Evolutionary conservation across 106 monocot genomes (phyloP).

Genomic region (Gastrodia elata): DNA sequence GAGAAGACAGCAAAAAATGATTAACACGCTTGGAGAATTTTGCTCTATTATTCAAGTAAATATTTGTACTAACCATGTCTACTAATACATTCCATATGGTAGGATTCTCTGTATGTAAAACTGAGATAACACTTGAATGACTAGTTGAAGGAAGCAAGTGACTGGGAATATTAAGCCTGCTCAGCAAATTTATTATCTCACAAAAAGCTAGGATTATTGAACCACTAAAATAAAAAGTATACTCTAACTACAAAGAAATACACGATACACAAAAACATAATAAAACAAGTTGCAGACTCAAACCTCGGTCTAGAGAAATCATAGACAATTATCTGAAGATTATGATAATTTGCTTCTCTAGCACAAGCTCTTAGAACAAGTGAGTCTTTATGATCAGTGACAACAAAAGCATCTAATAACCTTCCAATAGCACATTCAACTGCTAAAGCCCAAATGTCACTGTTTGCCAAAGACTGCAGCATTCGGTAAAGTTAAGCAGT

Average conservation of each 20-base stretch:
- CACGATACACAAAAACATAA: not conserved
- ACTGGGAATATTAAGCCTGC: slow-evolving; percentile 66
- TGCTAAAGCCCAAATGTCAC: slow-evolving; percentile 75
- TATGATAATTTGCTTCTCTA: slow-evolving; percentile 70
- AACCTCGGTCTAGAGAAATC: slow-evolving; percentile 84
- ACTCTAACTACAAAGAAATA: not conserved
- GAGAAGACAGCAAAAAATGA: not conserved
- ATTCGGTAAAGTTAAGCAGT: slow-evolving; percentile 8
- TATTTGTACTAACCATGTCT: slow-evolving; percentile 64
- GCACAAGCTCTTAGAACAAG: slow-evolving; percentile 72
- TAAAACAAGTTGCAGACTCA: slow-evolving; percentile 4
- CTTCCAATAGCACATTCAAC: slow-evolving; percentile 77
- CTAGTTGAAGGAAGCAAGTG: slow-evolving; percentile 68
- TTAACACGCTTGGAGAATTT: not conserved
- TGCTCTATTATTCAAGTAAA: not conserved
- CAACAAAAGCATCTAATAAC: slow-evolving; percentile 89
- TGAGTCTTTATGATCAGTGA: slow-evolving; percentile 75
- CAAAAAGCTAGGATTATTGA: not conserved
- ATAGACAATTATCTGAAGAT: slow-evolving; percentile 88
- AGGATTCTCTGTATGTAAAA: slow-evolving; percentile 68
- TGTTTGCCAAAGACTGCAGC: slow-evolving; percentile 56
- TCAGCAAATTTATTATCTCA: slow-evolving; percentile 7
- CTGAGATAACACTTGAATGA: slow-evolving; percentile 76
- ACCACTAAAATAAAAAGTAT: not conserved
- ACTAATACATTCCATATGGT: slow-evolving; percentile 81